Percentiles rank a stretch among this genome's conserved stretches.
These are phyloP conservation scores for Afroboletus lepidellus DNA, from an alignment of 1,284 basidiomycete genomes.

Conservation along the genomic window DNA sequence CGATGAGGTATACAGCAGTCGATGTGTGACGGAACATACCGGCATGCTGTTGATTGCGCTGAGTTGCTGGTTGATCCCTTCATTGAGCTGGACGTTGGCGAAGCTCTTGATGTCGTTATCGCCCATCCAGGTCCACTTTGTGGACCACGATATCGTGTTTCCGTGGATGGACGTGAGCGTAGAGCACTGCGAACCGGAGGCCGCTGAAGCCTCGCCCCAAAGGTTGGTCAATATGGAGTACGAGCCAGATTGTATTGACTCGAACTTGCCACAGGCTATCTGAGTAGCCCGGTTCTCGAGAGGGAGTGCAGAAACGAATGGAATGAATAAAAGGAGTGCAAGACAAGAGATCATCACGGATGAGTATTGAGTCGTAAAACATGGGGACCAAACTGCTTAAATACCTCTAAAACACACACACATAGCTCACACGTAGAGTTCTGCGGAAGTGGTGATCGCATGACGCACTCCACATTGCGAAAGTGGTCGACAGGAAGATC, in stretches of 20 bases:
- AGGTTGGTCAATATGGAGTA: conserved; percentile 53
- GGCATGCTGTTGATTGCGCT: conserved; percentile 54
- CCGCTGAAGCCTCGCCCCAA: conserved; percentile 49
- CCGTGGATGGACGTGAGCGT: conserved; percentile 46
- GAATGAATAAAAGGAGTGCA: conserved; percentile 20
- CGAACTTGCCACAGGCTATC: conserved; percentile 50
- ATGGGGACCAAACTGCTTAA: conserved; percentile 6
- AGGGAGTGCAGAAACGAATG: conserved; percentile 20
- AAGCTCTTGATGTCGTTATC: conserved; percentile 58
- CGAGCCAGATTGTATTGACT: conserved; percentile 41
- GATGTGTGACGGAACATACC: conserved; percentile 34
- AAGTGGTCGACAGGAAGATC: neutral
- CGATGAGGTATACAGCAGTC: no score
- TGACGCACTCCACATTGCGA: neutral
- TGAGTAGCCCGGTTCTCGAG: conserved; percentile 11
- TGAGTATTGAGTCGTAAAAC: neutral
- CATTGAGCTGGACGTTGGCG: conserved; percentile 54
- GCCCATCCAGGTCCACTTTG: conserved; percentile 55
- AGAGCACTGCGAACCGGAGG: conserved; percentile 58
- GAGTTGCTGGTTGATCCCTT: conserved; percentile 52
- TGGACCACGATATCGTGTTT: conserved; percentile 50
- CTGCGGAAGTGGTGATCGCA: neutral
- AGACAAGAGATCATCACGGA: conserved; percentile 15
- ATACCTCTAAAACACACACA: no score
- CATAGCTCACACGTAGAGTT: neutral